Percentiles rank a stretch among this genome's conserved stretches.
Evolutionary conservation across 164 flowering plant species (phyloP).

Genomic region (Akebia trifoliata): DNA sequence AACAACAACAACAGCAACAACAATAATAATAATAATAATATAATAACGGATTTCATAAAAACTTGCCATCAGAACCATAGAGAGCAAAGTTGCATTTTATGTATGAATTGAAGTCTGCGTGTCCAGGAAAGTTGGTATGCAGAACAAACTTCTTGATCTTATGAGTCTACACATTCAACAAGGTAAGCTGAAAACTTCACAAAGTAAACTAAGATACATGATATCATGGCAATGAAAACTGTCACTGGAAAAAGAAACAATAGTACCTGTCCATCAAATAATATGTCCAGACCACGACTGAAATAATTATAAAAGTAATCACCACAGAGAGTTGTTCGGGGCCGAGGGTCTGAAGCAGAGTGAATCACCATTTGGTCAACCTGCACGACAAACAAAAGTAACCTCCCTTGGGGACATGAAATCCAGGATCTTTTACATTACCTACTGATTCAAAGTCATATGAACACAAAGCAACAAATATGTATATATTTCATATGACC

Average conservation of each 20-base stretch:
- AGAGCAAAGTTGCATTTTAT: constrained; percentile 90
- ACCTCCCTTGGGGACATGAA: too few species aligned
- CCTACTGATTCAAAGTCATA: too few species aligned
- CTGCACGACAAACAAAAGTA: constrained; percentile 43
- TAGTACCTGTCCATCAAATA: constrained; percentile 93
- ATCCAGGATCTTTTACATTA: too few species aligned
- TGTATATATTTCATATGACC: too few species aligned
- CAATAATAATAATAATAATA: too few species aligned
- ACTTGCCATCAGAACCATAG: constrained; percentile 47
- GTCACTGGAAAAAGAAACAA: background rate
- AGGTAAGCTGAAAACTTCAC: constrained; percentile 5
- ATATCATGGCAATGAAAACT: background rate
- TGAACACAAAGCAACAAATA: too few species aligned
- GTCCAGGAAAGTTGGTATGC: constrained; percentile 97
- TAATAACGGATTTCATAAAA: too few species aligned
- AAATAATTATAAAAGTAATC: constrained; percentile 96
- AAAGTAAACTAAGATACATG: background rate
- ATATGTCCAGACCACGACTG: constrained; percentile 86
- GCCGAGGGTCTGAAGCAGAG: constrained; percentile 91
- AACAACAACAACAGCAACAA: too few species aligned
- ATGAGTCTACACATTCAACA: constrained; percentile 67
- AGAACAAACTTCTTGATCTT: constrained; percentile 92
- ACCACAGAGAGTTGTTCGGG: constrained; percentile 82
- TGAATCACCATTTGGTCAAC: constrained; percentile 99
- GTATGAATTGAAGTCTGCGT: constrained; percentile 93